Conservation (phyloP, 768 basidiomycete genomes). For the Sporobolomyces roseus region DNA sequence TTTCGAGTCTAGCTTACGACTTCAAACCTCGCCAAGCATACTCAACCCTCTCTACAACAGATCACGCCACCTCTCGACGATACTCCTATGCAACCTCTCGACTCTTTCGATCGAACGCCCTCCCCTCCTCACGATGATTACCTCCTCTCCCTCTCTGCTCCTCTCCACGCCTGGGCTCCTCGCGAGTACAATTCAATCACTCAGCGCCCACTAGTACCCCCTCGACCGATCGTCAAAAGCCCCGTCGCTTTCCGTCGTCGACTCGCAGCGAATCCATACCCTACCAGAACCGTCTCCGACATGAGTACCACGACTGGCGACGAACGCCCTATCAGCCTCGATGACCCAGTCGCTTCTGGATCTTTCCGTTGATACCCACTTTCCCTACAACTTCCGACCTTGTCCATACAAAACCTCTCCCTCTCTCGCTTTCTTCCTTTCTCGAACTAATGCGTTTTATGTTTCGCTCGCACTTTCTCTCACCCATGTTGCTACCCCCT, state of each 20-base stretch:
- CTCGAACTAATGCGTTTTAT: too few relatives aligned
- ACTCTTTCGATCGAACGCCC: constrained; percentile 4
- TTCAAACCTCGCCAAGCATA: constrained; percentile 18
- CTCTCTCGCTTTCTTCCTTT: neutral
- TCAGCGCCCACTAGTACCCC: neutral
- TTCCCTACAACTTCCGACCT: neutral
- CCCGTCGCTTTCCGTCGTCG: neutral
- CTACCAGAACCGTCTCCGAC: neutral
- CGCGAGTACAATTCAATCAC: constrained; percentile 3
- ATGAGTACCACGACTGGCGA: constrained; percentile 18
- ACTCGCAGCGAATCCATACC: neutral
- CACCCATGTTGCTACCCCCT: too few relatives aligned
- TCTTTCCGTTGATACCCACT: neutral
- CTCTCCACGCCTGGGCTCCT: constrained; percentile 34
- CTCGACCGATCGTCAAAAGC: neutral
- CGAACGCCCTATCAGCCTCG: constrained; percentile 28
- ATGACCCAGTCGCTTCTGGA: constrained; percentile 8
- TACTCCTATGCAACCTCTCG: too few relatives aligned
- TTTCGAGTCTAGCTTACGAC: constrained; percentile 12
- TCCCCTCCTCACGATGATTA: constrained; percentile 34
- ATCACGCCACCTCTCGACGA: neutral
- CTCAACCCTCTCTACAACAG: neutral
- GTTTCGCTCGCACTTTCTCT: too few relatives aligned
- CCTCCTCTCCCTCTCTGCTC: constrained; percentile 33
- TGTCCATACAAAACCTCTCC: too few relatives aligned